Evolutionary conservation across 495 filamentous ascomycete genomes (phyloP).

Genomic region (Bombardia bombarda): DNA sequence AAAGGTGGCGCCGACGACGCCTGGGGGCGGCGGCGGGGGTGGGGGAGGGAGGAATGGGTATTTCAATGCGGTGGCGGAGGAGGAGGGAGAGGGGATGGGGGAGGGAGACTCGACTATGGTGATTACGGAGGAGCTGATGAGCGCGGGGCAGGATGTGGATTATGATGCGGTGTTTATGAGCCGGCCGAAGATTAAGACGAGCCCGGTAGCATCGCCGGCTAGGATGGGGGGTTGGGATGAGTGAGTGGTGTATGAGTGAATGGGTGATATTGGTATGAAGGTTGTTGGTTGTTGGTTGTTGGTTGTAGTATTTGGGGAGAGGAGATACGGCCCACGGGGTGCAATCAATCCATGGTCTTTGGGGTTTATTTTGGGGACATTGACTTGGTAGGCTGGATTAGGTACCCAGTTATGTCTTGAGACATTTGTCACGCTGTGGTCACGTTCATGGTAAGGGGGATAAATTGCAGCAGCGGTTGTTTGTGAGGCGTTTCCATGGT

Average conservation of each 20-base stretch:
- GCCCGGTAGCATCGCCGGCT: constrained; percentile 56
- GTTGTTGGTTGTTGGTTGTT: no score
- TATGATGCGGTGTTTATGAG: constrained; percentile 84
- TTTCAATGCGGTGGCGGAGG: constrained; percentile 35
- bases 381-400: no score
- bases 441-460: no score
- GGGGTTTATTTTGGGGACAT: no score
- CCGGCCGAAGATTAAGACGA: constrained; percentile 67
- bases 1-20: constrained; percentile 19
- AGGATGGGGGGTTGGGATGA: constrained; percentile 18
- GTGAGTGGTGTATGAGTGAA: constrained; percentile 2
- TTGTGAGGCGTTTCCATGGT: no score
- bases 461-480: no score
- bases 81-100: constrained; percentile 13
- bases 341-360: no score
- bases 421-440: no score
- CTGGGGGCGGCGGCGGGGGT: not conserved
- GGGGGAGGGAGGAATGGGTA: constrained; percentile 20
- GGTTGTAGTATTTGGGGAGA: no score
- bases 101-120: constrained; percentile 15
- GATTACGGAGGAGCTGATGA: constrained; percentile 22
- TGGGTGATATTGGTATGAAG: not conserved
- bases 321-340: no score
- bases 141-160: constrained; percentile 54
- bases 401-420: no score